Evolutionary conservation across 208 protist species (phyloP), one percentile per base, ranked within the genome.

Genomic region (Trypanosoma conorhini): DNA sequence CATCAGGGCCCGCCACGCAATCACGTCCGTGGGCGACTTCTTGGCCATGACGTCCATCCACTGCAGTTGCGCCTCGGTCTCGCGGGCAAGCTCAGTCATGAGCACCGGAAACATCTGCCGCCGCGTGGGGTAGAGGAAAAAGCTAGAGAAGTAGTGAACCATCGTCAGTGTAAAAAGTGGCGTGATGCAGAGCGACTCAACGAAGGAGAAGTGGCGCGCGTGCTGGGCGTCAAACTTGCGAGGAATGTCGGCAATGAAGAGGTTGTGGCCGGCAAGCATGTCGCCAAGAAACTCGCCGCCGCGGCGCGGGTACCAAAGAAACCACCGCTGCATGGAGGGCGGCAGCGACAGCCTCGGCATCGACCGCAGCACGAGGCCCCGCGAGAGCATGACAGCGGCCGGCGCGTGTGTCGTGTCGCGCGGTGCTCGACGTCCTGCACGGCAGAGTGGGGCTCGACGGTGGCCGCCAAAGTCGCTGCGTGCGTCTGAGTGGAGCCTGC

Each of bases 91-190:
- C 63, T 91, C 81, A 12, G 74, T 70, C 70, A 87, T 67, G 44
- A 92, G 77, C 46, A 72, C 61, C n/a, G 80, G 72, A 46, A 88
- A 64, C 56, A 85, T 55, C 61, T 62, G 30, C 17, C 70, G 57
- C 9, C 84, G 82, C 12, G 67, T 70, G 1, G 89, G 81, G 61
- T 88, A 86, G 72, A 89, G 85, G 69, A 81, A 84, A 60, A 91
- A 95, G 24, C 81, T 61, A 4, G 89, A 92, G 62, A 91, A 88
- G 81, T 95, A 95, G 68, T 95, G 89, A 38, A 92, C 86, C 73
- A 95, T 87, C 15, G 85, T 66, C 0, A 95, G 74, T 7, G 86
- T 77, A 68, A 89, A 91, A n/a, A 91, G 77, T 9, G 89, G 89
- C 13, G 77, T 79, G 22, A 89, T 80, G 21, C 80, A 84, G 38